Base-by-base conservation (phyloP, 2,329 filamentous ascomycete genomes). In the Exophiala aquamarina region DNA sequence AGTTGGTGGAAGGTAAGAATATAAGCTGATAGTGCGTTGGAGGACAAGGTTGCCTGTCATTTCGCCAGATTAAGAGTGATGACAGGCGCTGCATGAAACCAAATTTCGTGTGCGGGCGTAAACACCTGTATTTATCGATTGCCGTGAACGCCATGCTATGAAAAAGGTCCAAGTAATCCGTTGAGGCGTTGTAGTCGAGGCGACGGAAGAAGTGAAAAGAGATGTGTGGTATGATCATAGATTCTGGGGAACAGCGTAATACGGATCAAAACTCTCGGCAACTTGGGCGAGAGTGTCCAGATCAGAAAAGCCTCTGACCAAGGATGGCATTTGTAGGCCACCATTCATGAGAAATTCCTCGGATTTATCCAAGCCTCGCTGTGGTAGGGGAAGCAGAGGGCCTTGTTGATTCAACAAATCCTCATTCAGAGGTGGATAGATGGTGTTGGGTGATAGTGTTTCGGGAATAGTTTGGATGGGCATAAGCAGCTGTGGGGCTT, bases 201-300 rank as follows among this genome's bases (percentile, higher is more conserved):
- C 23, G 23, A 26, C 11, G 23, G 6, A 26, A 11, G 23, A 26
- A 26, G 23, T 26, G n/a, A n/a, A n/a, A n/a, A n/a, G n/a, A n/a
- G n/a, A n/a, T n/a, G n/a, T n/a, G n/a, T 26, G 23, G 23, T 26
- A 26, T 6, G 6, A 26, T 26, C 23, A 26, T 26, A 26, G 23
- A 11, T 26, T 26, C 11, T 26, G 23, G 23, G 6, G 6, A 26
- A 11, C 6, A 26, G 6, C 6, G 23, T 54, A 56, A 34, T 51
- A 59, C 3, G 57, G 53, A 36, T 59, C 52, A 35, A 54, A 61
- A 14, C 54, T 56, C 17, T 56, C 58, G 9, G 57, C 58, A 26
- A 26, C 23, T 48, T 59, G 54, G 13, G 58, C 58, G 20, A 61
- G 49, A 13, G 58, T 59, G 32, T 61, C 58, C 7, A 61, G 49